These are phyloP conservation scores for Serendipita sp. DNA, from an alignment of 768 basidiomycete genomes.

Conservation along the genomic window DNA sequence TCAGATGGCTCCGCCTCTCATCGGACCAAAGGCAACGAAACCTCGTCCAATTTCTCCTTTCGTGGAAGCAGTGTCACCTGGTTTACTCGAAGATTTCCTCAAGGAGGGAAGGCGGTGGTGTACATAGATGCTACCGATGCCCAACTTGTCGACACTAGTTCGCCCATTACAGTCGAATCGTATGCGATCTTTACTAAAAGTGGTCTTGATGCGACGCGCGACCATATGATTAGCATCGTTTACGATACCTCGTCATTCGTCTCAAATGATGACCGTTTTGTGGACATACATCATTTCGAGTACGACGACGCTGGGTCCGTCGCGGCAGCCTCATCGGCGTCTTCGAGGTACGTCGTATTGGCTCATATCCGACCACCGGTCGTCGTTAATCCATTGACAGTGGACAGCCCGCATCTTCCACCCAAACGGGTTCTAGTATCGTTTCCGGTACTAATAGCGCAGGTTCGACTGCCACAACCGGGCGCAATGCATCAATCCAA, in stretches of 20 bases:
- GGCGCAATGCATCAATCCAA: no score
- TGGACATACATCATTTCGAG: neutral
- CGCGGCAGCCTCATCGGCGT: no score
- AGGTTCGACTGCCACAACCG: no score
- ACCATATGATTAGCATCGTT: neutral
- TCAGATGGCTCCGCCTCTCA: neutral
- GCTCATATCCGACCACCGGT: no score
- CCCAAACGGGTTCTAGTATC: no score
- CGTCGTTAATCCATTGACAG: no score
- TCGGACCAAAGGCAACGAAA: conserved; percentile 1
- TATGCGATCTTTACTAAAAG: neutral
- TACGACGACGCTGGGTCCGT: neutral
- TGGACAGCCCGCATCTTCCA: no score
- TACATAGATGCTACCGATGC: neutral
- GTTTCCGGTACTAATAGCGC: no score
- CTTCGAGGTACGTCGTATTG: no score
- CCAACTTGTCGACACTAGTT: neutral
- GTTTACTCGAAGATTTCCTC: neutral
- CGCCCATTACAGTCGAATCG: neutral
- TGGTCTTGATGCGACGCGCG: neutral
- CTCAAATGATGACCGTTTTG: neutral
- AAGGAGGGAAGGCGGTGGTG: neutral
- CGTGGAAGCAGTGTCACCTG: neutral
- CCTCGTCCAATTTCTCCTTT: neutral
- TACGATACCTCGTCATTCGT: neutral